Evolutionary conservation across 306 rosid genomes (phyloP).

Genomic region (Casuarina equisetifolia): DNA sequence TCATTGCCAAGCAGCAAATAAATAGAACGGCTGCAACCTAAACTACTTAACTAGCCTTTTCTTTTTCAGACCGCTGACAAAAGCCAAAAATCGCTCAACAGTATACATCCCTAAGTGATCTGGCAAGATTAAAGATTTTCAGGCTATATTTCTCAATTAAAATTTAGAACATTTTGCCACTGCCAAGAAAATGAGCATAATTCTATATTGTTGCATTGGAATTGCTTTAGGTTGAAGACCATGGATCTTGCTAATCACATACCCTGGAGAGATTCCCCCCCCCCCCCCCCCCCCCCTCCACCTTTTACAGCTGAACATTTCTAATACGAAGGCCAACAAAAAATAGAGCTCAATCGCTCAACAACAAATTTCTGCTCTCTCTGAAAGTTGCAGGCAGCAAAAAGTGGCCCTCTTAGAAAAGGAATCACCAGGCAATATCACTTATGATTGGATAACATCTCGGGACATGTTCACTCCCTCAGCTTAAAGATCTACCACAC

Average conservation of each 20-base stretch:
- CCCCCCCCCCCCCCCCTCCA: too few species aligned
- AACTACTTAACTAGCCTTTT: neutral
- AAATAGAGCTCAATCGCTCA: neutral
- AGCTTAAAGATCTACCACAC: neutral
- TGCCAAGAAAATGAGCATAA: neutral
- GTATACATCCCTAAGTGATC: neutral
- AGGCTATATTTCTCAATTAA: neutral
- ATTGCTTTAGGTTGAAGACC: slow-evolving; percentile 3
- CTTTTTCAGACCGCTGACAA: neutral
- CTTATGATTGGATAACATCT: neutral
- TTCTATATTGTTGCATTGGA: neutral
- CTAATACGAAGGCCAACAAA: slow-evolving; percentile 6
- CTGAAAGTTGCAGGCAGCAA: neutral
- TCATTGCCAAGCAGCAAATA: neutral
- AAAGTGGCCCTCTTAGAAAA: neutral
- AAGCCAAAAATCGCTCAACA: neutral
- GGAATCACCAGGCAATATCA: neutral
- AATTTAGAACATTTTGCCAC: neutral
- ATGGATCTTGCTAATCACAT: neutral
- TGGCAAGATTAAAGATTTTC: neutral
- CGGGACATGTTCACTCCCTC: neutral
- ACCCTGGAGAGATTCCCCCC: neutral
- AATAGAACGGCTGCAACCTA: neutral
- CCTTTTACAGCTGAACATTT: neutral
- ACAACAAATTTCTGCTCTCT: neutral